Evolutionary conservation across 345 rosid species (phyloP).

Genomic region (Nephelium lappaceum): DNA sequence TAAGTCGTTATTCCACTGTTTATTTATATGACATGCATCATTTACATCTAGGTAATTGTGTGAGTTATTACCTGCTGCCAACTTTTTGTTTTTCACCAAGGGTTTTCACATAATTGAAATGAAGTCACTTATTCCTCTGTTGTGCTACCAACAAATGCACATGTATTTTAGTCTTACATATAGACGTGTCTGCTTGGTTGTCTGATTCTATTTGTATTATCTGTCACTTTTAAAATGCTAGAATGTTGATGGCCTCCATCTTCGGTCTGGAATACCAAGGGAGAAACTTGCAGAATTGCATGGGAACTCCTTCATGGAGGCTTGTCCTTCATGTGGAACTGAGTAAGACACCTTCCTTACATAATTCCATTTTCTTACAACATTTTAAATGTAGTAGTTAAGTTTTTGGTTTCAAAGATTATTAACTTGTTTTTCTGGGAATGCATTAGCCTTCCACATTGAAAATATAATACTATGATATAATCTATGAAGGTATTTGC

Average conservation of each 20-base stretch:
- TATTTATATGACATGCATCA: not conserved
- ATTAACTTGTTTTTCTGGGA: too few relatives aligned
- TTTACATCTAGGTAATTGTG: not conserved
- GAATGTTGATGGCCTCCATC: slow-evolving; percentile 98
- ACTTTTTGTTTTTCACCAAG: not conserved
- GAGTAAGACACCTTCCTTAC: slow-evolving; percentile 57
- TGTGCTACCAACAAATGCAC: not conserved
- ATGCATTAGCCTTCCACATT: not conserved
- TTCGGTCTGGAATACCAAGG: slow-evolving; percentile 98
- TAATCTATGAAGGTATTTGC: slow-evolving; percentile 64
- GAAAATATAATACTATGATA: slow-evolving; percentile 1
- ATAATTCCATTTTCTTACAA: not conserved
- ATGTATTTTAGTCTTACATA: not conserved
- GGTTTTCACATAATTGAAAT: not conserved
- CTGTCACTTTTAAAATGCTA: slow-evolving; percentile 26
- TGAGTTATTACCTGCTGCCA: not conserved
- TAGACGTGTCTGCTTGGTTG: slow-evolving; percentile 1
- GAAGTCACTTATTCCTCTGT: not conserved
- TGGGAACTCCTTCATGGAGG: slow-evolving; percentile 95
- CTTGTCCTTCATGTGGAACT: slow-evolving; percentile 75
- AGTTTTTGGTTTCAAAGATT: not conserved
- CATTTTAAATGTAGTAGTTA: not conserved
- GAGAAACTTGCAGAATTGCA: slow-evolving; percentile 94
- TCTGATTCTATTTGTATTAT: not conserved
- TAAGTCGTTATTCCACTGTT: slow-evolving; percentile 24